Evolutionary conservation across 2,329 filamentous ascomycete genomes (phyloP), one percentile per base, ranked within the genome.

Genomic region (Aureobasidium lini): DNA sequence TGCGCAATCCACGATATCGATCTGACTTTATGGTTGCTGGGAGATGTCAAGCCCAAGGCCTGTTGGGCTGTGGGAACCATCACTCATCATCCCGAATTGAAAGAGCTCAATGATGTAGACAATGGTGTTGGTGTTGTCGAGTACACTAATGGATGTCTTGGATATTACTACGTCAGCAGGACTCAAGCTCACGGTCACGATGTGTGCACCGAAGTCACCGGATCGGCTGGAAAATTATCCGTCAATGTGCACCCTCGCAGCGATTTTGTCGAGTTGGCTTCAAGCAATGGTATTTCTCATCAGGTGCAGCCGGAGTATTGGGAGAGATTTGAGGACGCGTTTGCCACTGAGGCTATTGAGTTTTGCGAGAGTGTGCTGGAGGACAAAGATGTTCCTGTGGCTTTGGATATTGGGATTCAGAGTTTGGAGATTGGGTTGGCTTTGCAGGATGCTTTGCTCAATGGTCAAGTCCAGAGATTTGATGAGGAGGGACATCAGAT

Each of bases 121-220:
- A 86, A 86, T 64, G 83, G 81, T 2, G 77, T 85, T 0, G 85
- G 83, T 3, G 73, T 87, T 23, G 79, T 87, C 15, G 85, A 88
- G 70, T 88, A 88, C 70, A 80, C 79, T 66, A 78, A 78, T 57
- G 84, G 82, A 43, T 80, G 81, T 66, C 82, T 88, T 48, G 84
- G 83, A 1, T 84, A 86, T 67, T 81, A 86, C 62, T 88, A 84
- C 70, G 78, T 76, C 46, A 81, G 77, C 10, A 77, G 84, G n/a
- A 88, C 86, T 81, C 87, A 87, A 80, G 81, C 84, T 0, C 80
- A 82, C 0, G 85, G 85, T 0, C 84, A 88, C 69, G 81, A 86
- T 62, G 85, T 88, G 68, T 81, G 78, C 60, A 86, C 84, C 0
- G 84, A 87, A 71, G 80, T 87, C 62, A 84, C 87, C 57, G 85